Conservation (phyloP, 257 asterid species). For the Penstemon barbatus region DNA sequence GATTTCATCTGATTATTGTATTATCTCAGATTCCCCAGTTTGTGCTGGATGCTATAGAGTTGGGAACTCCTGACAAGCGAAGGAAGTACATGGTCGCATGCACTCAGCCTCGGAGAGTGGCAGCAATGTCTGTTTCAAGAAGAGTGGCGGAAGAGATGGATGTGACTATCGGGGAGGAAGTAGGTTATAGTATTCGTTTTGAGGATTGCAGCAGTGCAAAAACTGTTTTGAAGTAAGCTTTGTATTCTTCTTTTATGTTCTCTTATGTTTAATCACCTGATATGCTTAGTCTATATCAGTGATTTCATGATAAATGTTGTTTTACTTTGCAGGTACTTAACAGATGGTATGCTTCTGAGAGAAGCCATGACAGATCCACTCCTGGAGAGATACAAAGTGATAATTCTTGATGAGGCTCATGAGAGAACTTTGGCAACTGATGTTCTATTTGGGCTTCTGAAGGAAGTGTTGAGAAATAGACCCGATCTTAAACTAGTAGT, state of each 20-base stretch:
- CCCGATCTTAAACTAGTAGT: conserved; percentile 87
- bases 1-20: neutral
- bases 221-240: conserved; percentile 72
- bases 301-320: conserved; percentile 3
- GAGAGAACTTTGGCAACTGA: conserved; percentile 97
- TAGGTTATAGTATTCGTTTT: conserved; percentile 93
- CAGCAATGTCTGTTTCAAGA: conserved; percentile 97
- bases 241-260: neutral
- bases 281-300: neutral
- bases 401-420: conserved; percentile 97
- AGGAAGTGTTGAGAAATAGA: conserved; percentile 84
- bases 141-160: conserved; percentile 99
- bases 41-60: conserved; percentile 76
- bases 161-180: conserved; percentile 94
- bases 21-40: conserved; percentile 85
- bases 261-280: neutral
- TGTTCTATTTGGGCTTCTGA: conserved; percentile 91
- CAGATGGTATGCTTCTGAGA: conserved; percentile 99
- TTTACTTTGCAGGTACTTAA: conserved; percentile 60
- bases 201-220: conserved; percentile 91
- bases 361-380: conserved; percentile 99
- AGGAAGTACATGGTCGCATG: conserved; percentile 92
- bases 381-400: conserved; percentile 89
- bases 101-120: conserved; percentile 97
- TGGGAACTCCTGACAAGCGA: conserved; percentile 67